A percentile compares a stretch with the other conserved stretches of the same genome.
Conservation (phyloP, 768 basidiomycete species). For the Pleurotus eryngii region DNA sequence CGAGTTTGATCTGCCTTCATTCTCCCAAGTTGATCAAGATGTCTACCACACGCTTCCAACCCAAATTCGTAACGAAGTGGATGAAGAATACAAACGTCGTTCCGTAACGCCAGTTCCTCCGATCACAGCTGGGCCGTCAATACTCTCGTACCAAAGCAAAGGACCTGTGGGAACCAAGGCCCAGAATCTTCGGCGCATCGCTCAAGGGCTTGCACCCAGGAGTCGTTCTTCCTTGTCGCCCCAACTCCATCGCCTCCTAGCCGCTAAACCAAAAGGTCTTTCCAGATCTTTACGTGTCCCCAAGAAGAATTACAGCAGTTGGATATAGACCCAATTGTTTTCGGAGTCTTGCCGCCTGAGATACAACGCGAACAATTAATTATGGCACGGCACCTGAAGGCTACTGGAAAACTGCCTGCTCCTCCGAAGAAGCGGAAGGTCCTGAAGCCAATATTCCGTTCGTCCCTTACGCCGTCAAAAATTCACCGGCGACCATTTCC, state of each 20-base stretch:
- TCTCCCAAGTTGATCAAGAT: constrained; percentile 72
- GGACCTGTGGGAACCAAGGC: constrained; percentile 10
- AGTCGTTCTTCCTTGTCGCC: constrained; percentile 37
- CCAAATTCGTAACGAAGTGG: constrained; percentile 67
- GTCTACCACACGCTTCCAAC: constrained; percentile 70
- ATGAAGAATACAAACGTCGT: constrained; percentile 61
- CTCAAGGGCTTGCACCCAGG: constrained; percentile 60
- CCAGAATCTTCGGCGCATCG: constrained; percentile 53
- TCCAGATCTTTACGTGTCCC: constrained; percentile 37
- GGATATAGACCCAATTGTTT: constrained; percentile 74
- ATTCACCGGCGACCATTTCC: constrained; percentile 50
- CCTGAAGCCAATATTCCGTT: constrained; percentile 49
- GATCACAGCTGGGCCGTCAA: constrained; percentile 12
- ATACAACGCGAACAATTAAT: constrained; percentile 75
- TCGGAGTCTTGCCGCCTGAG: constrained; percentile 55
- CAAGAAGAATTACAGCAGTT: constrained; percentile 59
- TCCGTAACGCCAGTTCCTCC: constrained; percentile 45
- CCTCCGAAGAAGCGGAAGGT: constrained; percentile 43
- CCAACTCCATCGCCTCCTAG: constrained; percentile 28
- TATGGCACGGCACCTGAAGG: constrained; percentile 49
- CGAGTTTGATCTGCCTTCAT: constrained; percentile 54
- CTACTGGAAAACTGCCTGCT: constrained; percentile 36
- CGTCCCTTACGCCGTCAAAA: constrained; percentile 35
- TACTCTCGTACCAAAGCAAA: constrained; percentile 1
- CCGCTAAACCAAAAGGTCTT: constrained; percentile 27